Evolutionary conservation across 139 green algal species (phyloP), one percentile per base, ranked within the genome.

Genomic region (Pleodorina starrii): DNA sequence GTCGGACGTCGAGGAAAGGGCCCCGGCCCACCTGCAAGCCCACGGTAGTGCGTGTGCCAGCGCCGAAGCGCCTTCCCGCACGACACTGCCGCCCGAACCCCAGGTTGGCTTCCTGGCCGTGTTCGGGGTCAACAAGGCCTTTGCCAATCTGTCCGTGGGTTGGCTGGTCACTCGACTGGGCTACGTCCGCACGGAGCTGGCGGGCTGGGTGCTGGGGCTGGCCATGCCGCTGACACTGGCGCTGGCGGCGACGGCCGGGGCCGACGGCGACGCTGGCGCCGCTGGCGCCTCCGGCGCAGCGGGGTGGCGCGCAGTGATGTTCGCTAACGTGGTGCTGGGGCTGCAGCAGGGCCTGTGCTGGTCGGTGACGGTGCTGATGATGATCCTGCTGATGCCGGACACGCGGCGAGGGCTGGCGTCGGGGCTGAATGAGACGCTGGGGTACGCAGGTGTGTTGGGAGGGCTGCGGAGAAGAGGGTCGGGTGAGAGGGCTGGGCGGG

Each of bases 301-400:
- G 54, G 73, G 73, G 27, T 81, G 73, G 73, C 19, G 16, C 42
- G 42, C 42, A 23, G 43, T 81, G 5, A 57, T 81, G 73, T 42
- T 42, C 32, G 46, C 75, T 6, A 66, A 63, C 27, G 75, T 83
- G 43, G 75, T 43, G 2, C 48, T 83, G 75, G 75, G 75, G 27
- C 19, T 83, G 46, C 75, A 83, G 75, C 75, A 83, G 29, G 75
- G 75, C 19, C 48, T 83, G 46, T 83, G 75, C 75, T 83, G 75
- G 75, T 83, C 75, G 2, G 75, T 83, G 29, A 83, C 75, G n/a
- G 75, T 83, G 75, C 46, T 83, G 75, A 44, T 59, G 2, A 63
- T 83, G 46, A 66, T 83, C 10, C 17, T 83, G 44, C n/a, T 83
- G 1, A 66, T 83, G 75, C 75, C 75, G 32, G n/a, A 25, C 27